Percentiles rank a stretch among this genome's conserved stretches.
Evolutionary conservation across 805 yeast genomes (phyloP).

Genomic region (Candida jianshihensis): DNA sequence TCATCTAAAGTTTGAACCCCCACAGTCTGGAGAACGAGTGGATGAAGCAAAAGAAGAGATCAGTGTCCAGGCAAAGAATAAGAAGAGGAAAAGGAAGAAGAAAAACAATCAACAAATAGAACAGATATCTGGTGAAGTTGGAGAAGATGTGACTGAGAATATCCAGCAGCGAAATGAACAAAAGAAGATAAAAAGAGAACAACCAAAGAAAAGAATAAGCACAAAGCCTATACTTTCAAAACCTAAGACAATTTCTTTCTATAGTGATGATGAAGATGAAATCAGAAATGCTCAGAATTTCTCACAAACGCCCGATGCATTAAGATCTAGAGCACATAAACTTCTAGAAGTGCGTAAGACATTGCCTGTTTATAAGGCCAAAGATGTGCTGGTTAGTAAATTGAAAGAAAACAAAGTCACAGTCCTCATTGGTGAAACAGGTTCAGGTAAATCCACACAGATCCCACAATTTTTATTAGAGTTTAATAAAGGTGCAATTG

Average conservation of each 20-base stretch:
- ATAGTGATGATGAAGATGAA: slow-evolving; percentile 31
- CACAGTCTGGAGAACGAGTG: neutral
- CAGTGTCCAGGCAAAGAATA: neutral
- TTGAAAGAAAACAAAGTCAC: slow-evolving; percentile 57
- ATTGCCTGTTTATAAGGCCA: slow-evolving; percentile 73
- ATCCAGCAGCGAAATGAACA: slow-evolving; percentile 2
- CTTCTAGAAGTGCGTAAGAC: slow-evolving; percentile 47
- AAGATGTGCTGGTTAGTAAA: slow-evolving; percentile 51
- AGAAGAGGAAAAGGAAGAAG: slow-evolving; percentile 1
- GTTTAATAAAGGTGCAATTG: slow-evolving; percentile 47
- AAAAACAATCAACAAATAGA: neutral
- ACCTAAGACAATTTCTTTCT: slow-evolving; percentile 21
- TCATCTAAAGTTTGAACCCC: neutral
- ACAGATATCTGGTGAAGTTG: too few relatives aligned
- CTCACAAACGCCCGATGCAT: slow-evolving; percentile 17
- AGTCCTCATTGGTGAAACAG: slow-evolving; percentile 91
- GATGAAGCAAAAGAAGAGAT: neutral
- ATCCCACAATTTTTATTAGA: slow-evolving; percentile 85
- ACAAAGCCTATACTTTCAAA: slow-evolving; percentile 5
- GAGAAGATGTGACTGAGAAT: too few relatives aligned
- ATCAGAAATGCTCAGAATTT: slow-evolving; percentile 12
- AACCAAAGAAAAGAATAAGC: slow-evolving; percentile 3
- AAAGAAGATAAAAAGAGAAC: slow-evolving; percentile 1
- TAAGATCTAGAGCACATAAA: slow-evolving; percentile 32
- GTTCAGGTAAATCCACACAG: slow-evolving; percentile 97